phyloP scores from a whole-genome alignment of 768 basidiomycete genomes.

The Russula olivacea region DNA sequence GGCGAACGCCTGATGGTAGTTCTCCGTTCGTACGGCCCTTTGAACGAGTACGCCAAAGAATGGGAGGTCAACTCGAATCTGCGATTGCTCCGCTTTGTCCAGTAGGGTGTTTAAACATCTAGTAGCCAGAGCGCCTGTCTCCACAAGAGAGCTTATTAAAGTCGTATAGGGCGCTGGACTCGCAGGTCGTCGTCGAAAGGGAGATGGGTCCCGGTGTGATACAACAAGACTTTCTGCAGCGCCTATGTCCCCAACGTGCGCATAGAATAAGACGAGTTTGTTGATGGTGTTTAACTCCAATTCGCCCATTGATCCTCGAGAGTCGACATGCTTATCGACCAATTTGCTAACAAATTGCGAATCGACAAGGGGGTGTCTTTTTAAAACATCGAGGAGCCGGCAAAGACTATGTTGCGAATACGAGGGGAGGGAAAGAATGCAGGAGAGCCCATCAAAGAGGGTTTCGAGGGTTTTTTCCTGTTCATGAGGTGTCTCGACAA shows the following conservation, averaged over 20 bases:
- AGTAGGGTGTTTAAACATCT: constrained; percentile 36
- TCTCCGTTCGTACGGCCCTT: constrained; percentile 33
- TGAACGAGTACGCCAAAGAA: constrained; percentile 49
- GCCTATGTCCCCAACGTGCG: constrained; percentile 32
- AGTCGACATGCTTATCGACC: constrained; percentile 17
- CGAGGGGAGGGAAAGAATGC: constrained; percentile 27
- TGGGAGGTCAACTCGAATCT: constrained; percentile 35
- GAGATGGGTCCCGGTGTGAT: constrained; percentile 25
- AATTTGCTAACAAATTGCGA: constrained; percentile 21
- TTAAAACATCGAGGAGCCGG: constrained; percentile 33
- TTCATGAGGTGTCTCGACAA: constrained; percentile 28
- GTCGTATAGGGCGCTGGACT: constrained; percentile 34
- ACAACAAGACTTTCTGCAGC: constrained; percentile 31
- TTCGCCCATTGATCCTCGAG: constrained; percentile 10
- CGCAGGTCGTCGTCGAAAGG: constrained; percentile 22
- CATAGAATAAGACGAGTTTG: constrained; percentile 28
- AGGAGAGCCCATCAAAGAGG: constrained; percentile 25
- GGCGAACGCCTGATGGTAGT: constrained; percentile 36
- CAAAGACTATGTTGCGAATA: constrained; percentile 28
- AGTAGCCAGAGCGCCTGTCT: constrained; percentile 27
- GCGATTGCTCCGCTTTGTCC: constrained; percentile 36
- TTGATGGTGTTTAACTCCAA: constrained; percentile 23
- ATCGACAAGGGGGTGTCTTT: constrained; percentile 9
- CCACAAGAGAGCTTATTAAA: constrained; percentile 37
- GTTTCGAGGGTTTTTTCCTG: constrained; percentile 19